Evolutionary conservation across 805 yeast genomes (phyloP).

Genomic region (Ogataea sp.): DNA sequence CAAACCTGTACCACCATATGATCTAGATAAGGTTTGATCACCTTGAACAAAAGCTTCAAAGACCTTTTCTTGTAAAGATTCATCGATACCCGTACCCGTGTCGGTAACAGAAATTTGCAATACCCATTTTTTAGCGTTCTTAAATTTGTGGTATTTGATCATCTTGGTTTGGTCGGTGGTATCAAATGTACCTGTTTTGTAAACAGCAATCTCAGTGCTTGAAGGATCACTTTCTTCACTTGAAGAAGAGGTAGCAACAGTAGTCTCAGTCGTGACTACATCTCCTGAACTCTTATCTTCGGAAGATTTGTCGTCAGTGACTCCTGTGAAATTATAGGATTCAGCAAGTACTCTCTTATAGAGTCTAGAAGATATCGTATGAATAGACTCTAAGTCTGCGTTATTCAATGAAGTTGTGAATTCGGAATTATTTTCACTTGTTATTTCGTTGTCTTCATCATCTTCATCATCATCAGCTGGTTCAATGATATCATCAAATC

Average conservation of each 20-base stretch:
- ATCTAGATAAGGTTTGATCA: slow-evolving; percentile 84
- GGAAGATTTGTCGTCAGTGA: too few relatives aligned
- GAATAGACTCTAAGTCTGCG: neutral
- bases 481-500: neutral
- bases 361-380: neutral
- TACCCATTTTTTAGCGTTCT: slow-evolving; percentile 42
- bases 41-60: slow-evolving; percentile 98
- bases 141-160: slow-evolving; percentile 7
- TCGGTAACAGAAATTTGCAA: slow-evolving; percentile 71
- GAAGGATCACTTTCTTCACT: slow-evolving; percentile 1
- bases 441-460: slow-evolving; percentile 1
- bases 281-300: neutral
- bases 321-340: slow-evolving; percentile 1
- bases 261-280: neutral
- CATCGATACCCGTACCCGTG: slow-evolving; percentile 92
- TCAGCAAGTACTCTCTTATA: neutral
- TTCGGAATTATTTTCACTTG: neutral
- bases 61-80: slow-evolving; percentile 69
- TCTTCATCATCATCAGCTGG: neutral
- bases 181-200: slow-evolving; percentile 2
- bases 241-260: neutral
- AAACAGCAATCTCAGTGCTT: neutral
- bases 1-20: slow-evolving; percentile 82
- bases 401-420: neutral
- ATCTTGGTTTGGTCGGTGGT: neutral